These are phyloP conservation scores for Rhododendron mucronatum DNA, from an alignment of 148 eudicot genomes.

Conservation along the genomic window DNA sequence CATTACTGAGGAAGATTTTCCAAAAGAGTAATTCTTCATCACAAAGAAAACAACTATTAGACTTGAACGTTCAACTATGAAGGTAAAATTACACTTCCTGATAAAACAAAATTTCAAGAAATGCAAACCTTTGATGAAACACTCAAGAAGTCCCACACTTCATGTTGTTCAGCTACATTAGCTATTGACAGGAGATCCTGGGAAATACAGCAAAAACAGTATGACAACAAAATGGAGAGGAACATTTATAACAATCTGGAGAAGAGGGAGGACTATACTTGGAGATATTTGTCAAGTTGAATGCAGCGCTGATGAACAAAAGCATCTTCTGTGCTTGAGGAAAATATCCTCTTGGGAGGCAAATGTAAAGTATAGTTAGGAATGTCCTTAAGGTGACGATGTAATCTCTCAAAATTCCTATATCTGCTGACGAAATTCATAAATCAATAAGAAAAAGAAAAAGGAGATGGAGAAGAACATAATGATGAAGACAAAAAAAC, in stretches of 20 bases:
- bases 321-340: constrained; percentile 97
- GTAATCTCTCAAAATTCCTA: constrained; percentile 88
- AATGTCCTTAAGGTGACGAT: constrained; percentile 92
- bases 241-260: neutral
- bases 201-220: constrained; percentile 18
- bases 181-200: constrained; percentile 97
- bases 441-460: neutral
- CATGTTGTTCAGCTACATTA: constrained; percentile 98
- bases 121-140: constrained; percentile 75
- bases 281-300: constrained; percentile 92
- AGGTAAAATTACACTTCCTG: neutral
- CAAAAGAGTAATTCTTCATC: constrained; percentile 85
- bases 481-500: neutral
- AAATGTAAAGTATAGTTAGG: constrained; percentile 88
- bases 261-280: constrained; percentile 39
- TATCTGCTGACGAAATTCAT: constrained; percentile 48
- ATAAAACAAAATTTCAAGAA: neutral
- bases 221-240: neutral
- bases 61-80: neutral
- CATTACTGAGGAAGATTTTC: constrained; percentile 92
- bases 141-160: constrained; percentile 97
- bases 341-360: constrained; percentile 98
- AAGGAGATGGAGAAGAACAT: neutral
- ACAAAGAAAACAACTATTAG: constrained; percentile 15
- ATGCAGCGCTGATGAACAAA: constrained; percentile 98